These are phyloP conservation scores for Aspergillus alliaceus DNA, from an alignment of 2,329 filamentous ascomycete genomes.

Conservation along the genomic window DNA sequence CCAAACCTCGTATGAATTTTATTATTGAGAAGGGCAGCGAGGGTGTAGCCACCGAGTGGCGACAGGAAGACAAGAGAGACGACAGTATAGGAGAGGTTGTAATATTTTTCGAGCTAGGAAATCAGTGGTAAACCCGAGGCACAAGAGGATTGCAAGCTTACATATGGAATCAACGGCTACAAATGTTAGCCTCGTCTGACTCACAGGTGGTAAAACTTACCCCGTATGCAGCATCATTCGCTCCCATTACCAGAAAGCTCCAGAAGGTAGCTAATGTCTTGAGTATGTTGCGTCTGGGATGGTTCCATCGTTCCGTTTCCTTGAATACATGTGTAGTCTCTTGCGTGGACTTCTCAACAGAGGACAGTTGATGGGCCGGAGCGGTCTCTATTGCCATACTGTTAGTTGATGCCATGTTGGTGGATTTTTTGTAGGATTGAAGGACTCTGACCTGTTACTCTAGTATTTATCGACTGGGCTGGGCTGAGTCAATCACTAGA, in stretches of 20 bases:
- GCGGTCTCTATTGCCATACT: not conserved
- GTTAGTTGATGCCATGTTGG: not conserved
- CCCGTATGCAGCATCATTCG: conserved; percentile 60
- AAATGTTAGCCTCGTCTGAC: not conserved
- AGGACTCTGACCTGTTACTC: not conserved
- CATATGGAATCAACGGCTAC: conserved; percentile 51
- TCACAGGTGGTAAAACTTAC: conserved; percentile 35
- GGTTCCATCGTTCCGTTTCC: conserved; percentile 44
- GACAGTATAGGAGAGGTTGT: conserved; percentile 48
- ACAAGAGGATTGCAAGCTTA: conserved; percentile 32
- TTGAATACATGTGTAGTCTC: not conserved
- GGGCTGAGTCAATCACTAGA: not conserved
- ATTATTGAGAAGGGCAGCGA: conserved; percentile 48
- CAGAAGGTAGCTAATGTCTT: conserved; percentile 57
- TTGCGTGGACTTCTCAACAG: not conserved
- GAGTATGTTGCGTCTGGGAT: conserved; percentile 50
- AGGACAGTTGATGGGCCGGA: not conserved
- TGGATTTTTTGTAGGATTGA: no score
- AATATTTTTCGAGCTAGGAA: conserved; percentile 47
- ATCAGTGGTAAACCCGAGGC: not conserved
- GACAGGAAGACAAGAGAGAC: conserved; percentile 52
- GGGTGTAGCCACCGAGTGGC: conserved; percentile 48
- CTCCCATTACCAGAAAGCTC: conserved; percentile 59
- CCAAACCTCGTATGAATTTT: conserved; percentile 50
- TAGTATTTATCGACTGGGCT: no score